These are phyloP conservation scores for Trametes coccinea DNA, from an alignment of 768 basidiomycete genomes.

Conservation along the genomic window DNA sequence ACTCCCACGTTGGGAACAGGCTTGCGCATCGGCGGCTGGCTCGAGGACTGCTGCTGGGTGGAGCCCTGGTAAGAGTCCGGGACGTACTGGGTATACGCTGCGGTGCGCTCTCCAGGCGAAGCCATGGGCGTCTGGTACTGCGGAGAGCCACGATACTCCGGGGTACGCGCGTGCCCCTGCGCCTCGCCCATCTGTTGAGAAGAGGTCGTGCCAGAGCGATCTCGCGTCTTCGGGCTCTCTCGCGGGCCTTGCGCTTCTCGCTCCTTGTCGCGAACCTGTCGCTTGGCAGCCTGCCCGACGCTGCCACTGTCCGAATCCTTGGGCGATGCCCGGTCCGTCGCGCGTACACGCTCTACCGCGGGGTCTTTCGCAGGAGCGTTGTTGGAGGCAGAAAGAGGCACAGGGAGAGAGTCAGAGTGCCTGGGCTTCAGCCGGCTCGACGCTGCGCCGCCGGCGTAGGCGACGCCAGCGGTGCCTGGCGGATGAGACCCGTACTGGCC, in stretches of 20 bases:
- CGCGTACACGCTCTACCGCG: slow-evolving; percentile 55
- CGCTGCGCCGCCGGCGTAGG: slow-evolving; percentile 49
- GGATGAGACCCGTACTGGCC: slow-evolving; percentile 49
- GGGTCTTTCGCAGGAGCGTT: slow-evolving; percentile 39
- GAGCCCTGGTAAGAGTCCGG: slow-evolving; percentile 28
- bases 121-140: slow-evolving; percentile 50
- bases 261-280: slow-evolving; percentile 25
- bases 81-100: slow-evolving; percentile 47
- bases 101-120: slow-evolving; percentile 47
- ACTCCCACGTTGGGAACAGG: slow-evolving; percentile 19
- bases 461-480: slow-evolving; percentile 43
- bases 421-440: slow-evolving; percentile 34
- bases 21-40: slow-evolving; percentile 25
- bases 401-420: slow-evolving; percentile 29
- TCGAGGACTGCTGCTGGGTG: slow-evolving; percentile 5
- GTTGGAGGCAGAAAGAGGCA: slow-evolving; percentile 44
- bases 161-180: slow-evolving; percentile 37
- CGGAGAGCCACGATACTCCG: slow-evolving; percentile 45
- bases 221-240: slow-evolving; percentile 39
- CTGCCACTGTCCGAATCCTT: slow-evolving; percentile 47
- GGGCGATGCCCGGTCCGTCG: slow-evolving; percentile 53
- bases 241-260: slow-evolving; percentile 32
- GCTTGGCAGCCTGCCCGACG: slow-evolving; percentile 22
- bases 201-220: slow-evolving; percentile 33
- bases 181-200: slow-evolving; percentile 40